Base-by-base conservation (phyloP, 345 rosid genomes). In the Bruguiera parviflora region DNA sequence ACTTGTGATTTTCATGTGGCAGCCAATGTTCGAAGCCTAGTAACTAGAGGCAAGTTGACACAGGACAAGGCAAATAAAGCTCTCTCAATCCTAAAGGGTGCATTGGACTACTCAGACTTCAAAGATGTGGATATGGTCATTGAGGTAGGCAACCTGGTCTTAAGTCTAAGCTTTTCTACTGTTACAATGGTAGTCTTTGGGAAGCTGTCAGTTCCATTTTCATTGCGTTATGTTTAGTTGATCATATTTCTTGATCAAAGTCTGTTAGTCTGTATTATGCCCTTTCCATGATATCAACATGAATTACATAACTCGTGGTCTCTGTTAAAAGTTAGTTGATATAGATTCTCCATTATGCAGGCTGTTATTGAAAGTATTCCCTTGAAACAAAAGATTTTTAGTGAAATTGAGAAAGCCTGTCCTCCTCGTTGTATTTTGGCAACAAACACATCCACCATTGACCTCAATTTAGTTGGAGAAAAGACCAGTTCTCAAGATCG, bases 91-190 rank as follows among this genome's bases (percentile, higher is more conserved):
- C 87, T 94, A 10, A 88, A 86, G 77, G 96, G 97, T 69, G 93
- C 72, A 28, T 75, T 89, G 67, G 96, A 91, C 66, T 91, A 94
- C 78, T 68, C 90, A 24, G 96, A 88, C 62, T 88, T 94, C 68
- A 88, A 78, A 79, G 95, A 94, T 75, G 97, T 89, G 64, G 98
- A 94, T 73, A 84, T 89, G 96, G 97, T 94, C 70, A 88, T 94
- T 71, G 98, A 94, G 97, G 98, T 89, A 47, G 24, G 83, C 49
- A 43, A 18, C 15, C 35, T 67, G 33, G 22, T 56, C 59, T 69
- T 37, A 58, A 33, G 20, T 58, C 24, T 55, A 43, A 56, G 13
- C 3, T 55, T 16, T 32, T 70, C 22, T 39, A 53, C 20, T 56
- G 39, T 29, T 28, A 33, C 61, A 66, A 33, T 46, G 28, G 19